phyloP scores from a whole-genome alignment of 495 filamentous ascomycete genomes.

The Penicillium ochrochloron region DNA sequence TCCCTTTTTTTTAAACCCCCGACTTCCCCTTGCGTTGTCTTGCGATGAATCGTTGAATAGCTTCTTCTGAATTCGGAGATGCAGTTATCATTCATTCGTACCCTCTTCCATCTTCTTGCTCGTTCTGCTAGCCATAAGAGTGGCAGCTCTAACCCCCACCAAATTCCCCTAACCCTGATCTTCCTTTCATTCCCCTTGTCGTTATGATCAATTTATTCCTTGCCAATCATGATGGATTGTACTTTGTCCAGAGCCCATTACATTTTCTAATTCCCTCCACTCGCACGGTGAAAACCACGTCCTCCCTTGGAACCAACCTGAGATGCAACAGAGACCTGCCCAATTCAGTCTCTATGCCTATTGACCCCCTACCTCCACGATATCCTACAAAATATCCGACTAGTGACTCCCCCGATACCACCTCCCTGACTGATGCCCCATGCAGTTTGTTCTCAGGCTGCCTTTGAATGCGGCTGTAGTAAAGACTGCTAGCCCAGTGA shows the following conservation, averaged over 20 bases:
- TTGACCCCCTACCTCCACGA: slow-evolving; percentile 10
- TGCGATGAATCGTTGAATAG: slow-evolving; percentile 9
- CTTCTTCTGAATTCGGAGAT: background rate
- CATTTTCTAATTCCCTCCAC: slow-evolving; percentile 26
- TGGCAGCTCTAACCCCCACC: background rate
- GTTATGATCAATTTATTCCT: slow-evolving; percentile 42
- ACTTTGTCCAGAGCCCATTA: slow-evolving; percentile 21
- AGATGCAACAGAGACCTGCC: slow-evolving; percentile 15
- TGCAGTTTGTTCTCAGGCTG: slow-evolving; percentile 43
- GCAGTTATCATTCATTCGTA: slow-evolving; percentile 14
- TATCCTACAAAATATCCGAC: slow-evolving; percentile 5
- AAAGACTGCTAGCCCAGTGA: slow-evolving; percentile 44
- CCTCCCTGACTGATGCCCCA: slow-evolving; percentile 31
- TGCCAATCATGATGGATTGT: slow-evolving; percentile 19
- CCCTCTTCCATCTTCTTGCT: background rate
- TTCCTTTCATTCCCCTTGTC: slow-evolving; percentile 28
- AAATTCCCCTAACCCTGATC: background rate
- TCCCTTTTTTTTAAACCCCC: background rate
- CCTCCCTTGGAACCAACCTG: slow-evolving; percentile 9
- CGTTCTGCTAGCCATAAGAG: background rate
- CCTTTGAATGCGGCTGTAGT: slow-evolving; percentile 11
- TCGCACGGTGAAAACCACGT: slow-evolving; percentile 2
- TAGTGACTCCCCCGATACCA: slow-evolving; percentile 32
- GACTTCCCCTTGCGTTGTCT: slow-evolving; percentile 14
- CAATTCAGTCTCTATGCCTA: slow-evolving; percentile 16